phyloP scores from a whole-genome alignment of 2,329 filamentous ascomycete genomes.

The Xylaria sp. region DNA sequence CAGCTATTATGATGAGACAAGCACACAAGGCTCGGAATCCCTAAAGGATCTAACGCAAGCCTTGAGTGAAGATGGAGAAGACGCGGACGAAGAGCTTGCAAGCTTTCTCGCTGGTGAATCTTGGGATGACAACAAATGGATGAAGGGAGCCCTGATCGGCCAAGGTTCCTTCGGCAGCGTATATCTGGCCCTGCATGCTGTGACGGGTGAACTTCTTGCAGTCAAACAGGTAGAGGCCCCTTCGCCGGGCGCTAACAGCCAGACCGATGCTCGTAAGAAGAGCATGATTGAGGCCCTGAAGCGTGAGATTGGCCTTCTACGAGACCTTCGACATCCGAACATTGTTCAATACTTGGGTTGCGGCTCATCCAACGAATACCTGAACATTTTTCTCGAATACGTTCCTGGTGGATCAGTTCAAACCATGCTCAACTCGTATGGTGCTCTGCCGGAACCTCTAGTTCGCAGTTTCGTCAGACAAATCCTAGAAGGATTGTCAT shows the following conservation, averaged over 20 bases:
- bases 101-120: constrained; percentile 93
- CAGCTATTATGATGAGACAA: constrained; percentile 87
- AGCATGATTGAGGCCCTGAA: constrained; percentile 98
- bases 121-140: constrained; percentile 98
- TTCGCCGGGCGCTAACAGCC: constrained; percentile 78
- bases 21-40: constrained; percentile 76
- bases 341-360: constrained; percentile 99
- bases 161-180: constrained; percentile 97
- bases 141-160: constrained; percentile 97
- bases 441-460: constrained; percentile 90
- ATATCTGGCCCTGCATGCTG: constrained; percentile 92
- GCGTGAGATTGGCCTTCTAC: constrained; percentile 92
- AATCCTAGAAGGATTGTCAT: constrained; percentile 91
- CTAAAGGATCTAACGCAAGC: constrained; percentile 87
- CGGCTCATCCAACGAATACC: constrained; percentile 86
- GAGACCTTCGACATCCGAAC: constrained; percentile 94
- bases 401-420: constrained; percentile 97
- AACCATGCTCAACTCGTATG: constrained; percentile 98
- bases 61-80: constrained; percentile 90
- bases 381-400: constrained; percentile 99
- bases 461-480: constrained; percentile 97
- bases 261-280: constrained; percentile 91
- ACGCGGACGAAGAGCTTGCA: constrained; percentile 86
- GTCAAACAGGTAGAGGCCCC: constrained; percentile 98
- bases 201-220: constrained; percentile 96